Conservation (phyloP, 768 basidiomycete species). For the Xerocomellus amylosporus region DNA sequence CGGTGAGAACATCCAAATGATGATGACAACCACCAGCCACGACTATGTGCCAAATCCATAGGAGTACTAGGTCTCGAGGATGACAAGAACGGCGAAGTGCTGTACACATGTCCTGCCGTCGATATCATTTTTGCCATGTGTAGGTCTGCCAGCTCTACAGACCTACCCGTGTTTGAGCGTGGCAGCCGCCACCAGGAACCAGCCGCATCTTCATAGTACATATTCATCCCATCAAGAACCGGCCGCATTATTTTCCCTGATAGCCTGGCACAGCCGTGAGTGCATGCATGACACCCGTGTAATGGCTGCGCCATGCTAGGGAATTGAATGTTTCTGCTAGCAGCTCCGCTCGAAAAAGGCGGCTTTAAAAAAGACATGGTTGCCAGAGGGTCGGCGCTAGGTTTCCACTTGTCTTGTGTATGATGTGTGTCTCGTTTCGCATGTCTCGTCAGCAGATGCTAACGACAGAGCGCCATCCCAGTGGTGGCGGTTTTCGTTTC, state of each 20-base stretch:
- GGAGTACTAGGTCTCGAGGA: neutral
- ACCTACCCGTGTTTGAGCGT: neutral
- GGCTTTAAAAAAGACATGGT: constrained; percentile 3
- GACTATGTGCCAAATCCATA: neutral
- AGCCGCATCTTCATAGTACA: constrained; percentile 10
- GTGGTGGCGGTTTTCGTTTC: constrained; percentile 16
- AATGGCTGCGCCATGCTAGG: constrained; percentile 1
- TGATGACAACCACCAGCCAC: neutral
- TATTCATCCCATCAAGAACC: constrained; percentile 9
- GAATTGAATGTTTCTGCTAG: neutral
- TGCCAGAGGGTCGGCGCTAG: constrained; percentile 5
- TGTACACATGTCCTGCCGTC: constrained; percentile 3
- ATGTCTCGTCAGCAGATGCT: neutral
- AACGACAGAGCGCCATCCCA: neutral
- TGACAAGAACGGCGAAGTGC: neutral
- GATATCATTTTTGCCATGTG: constrained; percentile 2
- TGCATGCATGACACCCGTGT: neutral
- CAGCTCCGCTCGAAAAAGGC: constrained; percentile 26
- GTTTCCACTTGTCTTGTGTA: constrained; percentile 22
- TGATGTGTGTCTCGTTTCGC: constrained; percentile 18
- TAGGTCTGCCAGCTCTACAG: neutral
- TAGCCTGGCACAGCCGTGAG: constrained; percentile 15
- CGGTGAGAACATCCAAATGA: neutral
- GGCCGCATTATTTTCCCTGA: constrained; percentile 17
- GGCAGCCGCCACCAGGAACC: constrained; percentile 15